Conservation (phyloP, 208 protist species). For the Acanthamoeba royreba region DNA sequence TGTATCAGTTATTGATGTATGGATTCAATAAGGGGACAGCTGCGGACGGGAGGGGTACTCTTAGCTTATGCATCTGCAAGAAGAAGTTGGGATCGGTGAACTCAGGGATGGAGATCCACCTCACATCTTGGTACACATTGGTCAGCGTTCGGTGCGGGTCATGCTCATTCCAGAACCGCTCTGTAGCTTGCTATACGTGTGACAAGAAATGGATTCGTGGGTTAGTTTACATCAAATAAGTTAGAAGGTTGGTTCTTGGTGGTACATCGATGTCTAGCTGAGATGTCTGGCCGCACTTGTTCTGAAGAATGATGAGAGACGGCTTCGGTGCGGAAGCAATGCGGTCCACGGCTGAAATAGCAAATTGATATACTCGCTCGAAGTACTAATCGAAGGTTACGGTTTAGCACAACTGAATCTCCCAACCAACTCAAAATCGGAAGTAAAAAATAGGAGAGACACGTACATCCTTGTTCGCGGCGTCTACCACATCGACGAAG, state of each 20-base stretch:
- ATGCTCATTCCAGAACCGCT: conserved; percentile 18
- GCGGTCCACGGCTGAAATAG: not conserved
- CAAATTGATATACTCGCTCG: not conserved
- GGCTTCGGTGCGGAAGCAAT: not conserved
- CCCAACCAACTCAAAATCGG: not conserved
- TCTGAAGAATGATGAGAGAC: not conserved
- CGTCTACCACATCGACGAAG: not conserved
- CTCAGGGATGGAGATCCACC: not conserved
- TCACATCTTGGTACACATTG: not conserved
- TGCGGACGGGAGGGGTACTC: not conserved
- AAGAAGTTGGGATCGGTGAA: conserved; percentile 24
- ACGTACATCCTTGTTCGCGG: not conserved
- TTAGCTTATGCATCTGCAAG: not conserved
- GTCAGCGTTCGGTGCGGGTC: not conserved
- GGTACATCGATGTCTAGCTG: not conserved
- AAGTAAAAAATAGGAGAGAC: not conserved
- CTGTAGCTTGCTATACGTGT: not conserved
- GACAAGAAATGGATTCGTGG: no score
- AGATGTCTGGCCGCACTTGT: not conserved
- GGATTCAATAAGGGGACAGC: not conserved
- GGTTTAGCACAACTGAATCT: not conserved
- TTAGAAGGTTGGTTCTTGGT: no score
- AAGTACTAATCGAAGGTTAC: no score
- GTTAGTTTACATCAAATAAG: no score
- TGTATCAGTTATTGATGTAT: not conserved